Conservation (phyloP, 768 basidiomycete genomes). For the Termitomyces sp. region DNA sequence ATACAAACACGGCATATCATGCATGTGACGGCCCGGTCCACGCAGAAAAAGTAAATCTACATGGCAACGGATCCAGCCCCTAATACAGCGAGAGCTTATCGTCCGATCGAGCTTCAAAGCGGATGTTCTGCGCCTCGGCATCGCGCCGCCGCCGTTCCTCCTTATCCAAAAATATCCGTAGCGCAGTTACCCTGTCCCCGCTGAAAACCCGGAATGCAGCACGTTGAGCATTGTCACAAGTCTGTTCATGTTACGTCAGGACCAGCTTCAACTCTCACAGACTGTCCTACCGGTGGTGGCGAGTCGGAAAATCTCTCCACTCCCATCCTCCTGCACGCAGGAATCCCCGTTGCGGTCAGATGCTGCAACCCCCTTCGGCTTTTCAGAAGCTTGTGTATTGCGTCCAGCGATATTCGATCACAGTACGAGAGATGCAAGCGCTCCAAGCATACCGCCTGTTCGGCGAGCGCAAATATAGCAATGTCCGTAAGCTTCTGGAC, state of each 20-base stretch:
- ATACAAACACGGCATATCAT: not conserved
- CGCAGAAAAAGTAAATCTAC: no score
- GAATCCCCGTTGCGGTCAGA: slow-evolving; percentile 76
- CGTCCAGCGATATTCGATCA: slow-evolving; percentile 70
- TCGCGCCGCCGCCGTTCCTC: slow-evolving; percentile 53
- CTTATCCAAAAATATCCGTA: slow-evolving; percentile 70
- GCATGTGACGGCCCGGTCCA: not conserved
- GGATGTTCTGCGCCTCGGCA: slow-evolving; percentile 55
- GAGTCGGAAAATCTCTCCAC: slow-evolving; percentile 72
- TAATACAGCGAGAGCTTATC: slow-evolving; percentile 62
- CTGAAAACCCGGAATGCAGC: slow-evolving; percentile 78
- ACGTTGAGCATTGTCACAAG: slow-evolving; percentile 52
- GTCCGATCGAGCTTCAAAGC: slow-evolving; percentile 55
- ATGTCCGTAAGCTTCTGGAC: slow-evolving; percentile 83
- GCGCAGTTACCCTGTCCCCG: slow-evolving; percentile 53
- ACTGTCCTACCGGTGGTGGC: slow-evolving; percentile 51
- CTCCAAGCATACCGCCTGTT: slow-evolving; percentile 64
- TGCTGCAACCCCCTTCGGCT: slow-evolving; percentile 59
- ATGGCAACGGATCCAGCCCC: no score
- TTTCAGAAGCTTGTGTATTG: slow-evolving; percentile 65
- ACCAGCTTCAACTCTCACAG: slow-evolving; percentile 3
- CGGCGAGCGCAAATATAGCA: slow-evolving; percentile 71
- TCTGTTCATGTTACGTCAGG: slow-evolving; percentile 30
- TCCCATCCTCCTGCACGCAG: slow-evolving; percentile 64
- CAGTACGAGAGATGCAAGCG: slow-evolving; percentile 87